Conservation (phyloP, 805 yeast species). For the Kuraishia ogatae region DNA sequence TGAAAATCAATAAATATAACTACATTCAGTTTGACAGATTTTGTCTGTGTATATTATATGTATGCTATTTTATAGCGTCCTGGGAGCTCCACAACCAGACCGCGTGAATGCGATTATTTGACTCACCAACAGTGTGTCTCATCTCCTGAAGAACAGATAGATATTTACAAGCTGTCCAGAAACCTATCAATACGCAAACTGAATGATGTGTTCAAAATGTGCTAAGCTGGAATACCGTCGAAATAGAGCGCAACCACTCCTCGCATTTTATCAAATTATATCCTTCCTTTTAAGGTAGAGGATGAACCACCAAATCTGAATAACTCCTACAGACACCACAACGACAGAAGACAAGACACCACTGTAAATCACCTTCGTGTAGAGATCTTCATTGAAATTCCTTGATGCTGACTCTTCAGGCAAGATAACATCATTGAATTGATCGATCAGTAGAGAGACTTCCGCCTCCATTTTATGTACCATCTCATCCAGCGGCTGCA, state of each 20-base stretch:
- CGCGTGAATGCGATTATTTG: no score
- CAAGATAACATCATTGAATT: slow-evolving; percentile 8
- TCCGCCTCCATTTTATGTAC: slow-evolving; percentile 12
- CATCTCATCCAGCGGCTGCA: slow-evolving; percentile 7
- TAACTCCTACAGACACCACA: slow-evolving; percentile 9
- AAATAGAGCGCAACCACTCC: not conserved
- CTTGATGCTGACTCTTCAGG: slow-evolving; percentile 15
- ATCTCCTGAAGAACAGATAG: no score
- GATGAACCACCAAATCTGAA: slow-evolving; percentile 16
- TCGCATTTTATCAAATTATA: not conserved
- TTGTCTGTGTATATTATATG: not conserved
- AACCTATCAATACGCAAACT: no score
- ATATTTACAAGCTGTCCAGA: no score
- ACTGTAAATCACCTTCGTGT: slow-evolving; percentile 9
- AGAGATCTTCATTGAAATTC: slow-evolving; percentile 18
- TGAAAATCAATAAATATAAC: not conserved
- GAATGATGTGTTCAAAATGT: no score
- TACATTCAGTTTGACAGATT: not conserved
- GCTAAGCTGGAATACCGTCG: not conserved
- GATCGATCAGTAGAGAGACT: slow-evolving; percentile 9
- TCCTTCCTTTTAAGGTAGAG: slow-evolving; percentile 11
- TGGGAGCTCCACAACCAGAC: no score
- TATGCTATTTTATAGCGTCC: not conserved
- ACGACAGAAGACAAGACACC: slow-evolving; percentile 8
- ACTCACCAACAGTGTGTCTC: no score